phyloP scores from a whole-genome alignment of 2,329 filamentous ascomycete species.

The Rachicladosporium sp. region DNA sequence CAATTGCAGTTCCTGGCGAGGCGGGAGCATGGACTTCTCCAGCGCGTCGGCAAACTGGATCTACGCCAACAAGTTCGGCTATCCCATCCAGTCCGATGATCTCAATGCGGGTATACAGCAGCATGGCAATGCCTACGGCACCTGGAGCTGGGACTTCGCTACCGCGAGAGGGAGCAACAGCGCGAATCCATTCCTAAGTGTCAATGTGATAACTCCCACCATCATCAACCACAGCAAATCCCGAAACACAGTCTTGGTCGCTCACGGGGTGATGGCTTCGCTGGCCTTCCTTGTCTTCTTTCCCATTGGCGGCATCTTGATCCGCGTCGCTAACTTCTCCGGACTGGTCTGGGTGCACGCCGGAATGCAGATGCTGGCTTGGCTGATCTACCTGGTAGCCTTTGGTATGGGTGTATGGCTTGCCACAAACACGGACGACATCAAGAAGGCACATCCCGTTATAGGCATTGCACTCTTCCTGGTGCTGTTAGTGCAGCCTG shows the following conservation, averaged over 20 bases:
- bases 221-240: background rate
- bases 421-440: conserved; percentile 26
- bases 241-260: conserved; percentile 24
- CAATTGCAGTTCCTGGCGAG: conserved; percentile 41
- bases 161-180: conserved; percentile 38
- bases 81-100: conserved; percentile 36
- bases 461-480: conserved; percentile 42
- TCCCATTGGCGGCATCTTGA: conserved; percentile 31
- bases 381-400: conserved; percentile 36
- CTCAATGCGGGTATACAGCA: conserved; percentile 30
- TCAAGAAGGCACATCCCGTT: conserved; percentile 36
- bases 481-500: conserved; percentile 42
- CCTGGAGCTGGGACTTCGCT: conserved; percentile 37
- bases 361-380: conserved; percentile 36
- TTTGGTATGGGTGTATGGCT: conserved; percentile 41
- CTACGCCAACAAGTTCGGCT: conserved; percentile 34
- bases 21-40: conserved; percentile 40
- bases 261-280: conserved; percentile 31
- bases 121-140: conserved; percentile 26
- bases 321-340: conserved; percentile 31
- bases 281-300: conserved; percentile 35
- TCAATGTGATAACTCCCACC: background rate
- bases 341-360: conserved; percentile 34
- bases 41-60: conserved; percentile 38
- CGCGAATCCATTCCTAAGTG: conserved; percentile 30